Conservation (phyloP, 352 stramenopile species). For the Phytophthora tubulina region DNA sequence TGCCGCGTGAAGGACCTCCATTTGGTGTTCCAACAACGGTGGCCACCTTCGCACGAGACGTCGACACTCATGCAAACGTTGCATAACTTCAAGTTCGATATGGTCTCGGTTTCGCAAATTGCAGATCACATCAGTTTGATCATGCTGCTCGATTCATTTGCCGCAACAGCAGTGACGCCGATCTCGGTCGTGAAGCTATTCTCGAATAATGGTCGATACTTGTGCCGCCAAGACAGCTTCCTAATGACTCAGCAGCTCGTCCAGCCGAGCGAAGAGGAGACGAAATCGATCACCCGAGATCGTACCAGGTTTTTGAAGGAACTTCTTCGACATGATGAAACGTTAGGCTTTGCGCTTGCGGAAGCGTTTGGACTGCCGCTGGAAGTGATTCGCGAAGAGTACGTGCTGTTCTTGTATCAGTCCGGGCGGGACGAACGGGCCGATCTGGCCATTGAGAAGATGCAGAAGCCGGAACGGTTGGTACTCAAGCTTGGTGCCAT, state of each 20-base stretch:
- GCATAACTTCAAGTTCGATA: conserved; percentile 48
- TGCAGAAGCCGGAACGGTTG: conserved; percentile 72
- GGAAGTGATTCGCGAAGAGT: conserved; percentile 80
- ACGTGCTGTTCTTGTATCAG: conserved; percentile 86
- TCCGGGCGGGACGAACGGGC: conserved; percentile 73
- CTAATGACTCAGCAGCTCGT: conserved; percentile 23
- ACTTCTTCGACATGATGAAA: conserved; percentile 74
- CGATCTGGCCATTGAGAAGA: conserved; percentile 78
- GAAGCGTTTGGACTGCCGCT: conserved; percentile 81
- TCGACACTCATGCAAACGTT: conserved; percentile 66
- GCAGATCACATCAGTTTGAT: conserved; percentile 78
- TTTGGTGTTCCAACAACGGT: conserved; percentile 53
- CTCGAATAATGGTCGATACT: conserved; percentile 49
- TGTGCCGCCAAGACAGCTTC: conserved; percentile 76
- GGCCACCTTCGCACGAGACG: conserved; percentile 63
- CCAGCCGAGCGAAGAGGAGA: conserved; percentile 34
- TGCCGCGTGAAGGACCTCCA: conserved; percentile 61
- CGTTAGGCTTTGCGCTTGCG: conserved; percentile 68
- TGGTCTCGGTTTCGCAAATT: conserved; percentile 53
- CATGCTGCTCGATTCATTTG: conserved; percentile 84
- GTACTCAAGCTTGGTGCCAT: conserved; percentile 70
- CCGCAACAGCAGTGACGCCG: conserved; percentile 69
- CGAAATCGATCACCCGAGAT: conserved; percentile 48
- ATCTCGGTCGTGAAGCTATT: conserved; percentile 81
- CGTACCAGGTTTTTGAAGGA: conserved; percentile 77